Evolutionary conservation across 1,284 basidiomycete genomes (phyloP), one percentile per base, ranked within the genome.

Genomic region (Psilocybe mexicana): DNA sequence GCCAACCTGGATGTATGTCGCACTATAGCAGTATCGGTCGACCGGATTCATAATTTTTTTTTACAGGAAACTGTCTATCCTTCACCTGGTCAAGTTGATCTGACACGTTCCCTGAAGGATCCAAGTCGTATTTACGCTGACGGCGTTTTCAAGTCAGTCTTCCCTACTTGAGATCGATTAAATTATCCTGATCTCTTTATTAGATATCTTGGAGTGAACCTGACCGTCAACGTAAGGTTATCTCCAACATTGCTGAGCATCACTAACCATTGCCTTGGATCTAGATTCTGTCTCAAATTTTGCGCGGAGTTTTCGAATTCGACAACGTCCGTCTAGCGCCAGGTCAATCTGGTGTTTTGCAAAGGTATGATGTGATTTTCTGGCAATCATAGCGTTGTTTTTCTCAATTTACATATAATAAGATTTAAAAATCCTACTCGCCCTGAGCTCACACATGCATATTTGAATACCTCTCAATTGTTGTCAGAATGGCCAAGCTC

Each of bases 1-100:
- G 88, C 88, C 0, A 79, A 81, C 65, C 61, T 75, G 45, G 81
- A 85, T 58, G 89, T 90, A 52, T 55, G 84, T 40, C 18, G 2
- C 38, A 43, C 12, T 25, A 48, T 25, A 33, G 7, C 25, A 35
- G 11, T 36, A 49, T 43, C 18, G 52, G n/a, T 51, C 3, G 26
- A 38, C 35, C 30, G 8, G 6, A 30, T 30, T 35, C 11, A 18
- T 28, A 43, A 36, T 40, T 26, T 48, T 44, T 12, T 38, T 14
- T 24, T 48, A n/a, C 59, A 85, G 83, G 76, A 72, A 24, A 69
- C 74, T 10, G 71, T 78, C 8, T 88, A 85, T 73, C 67, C 79
- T 2, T 69, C 84, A 30, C 79, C 90, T 1, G 57, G 66, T 1
- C 57, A 62, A 2, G 75, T 88, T 10, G 75, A 86, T 59, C 67